Base-by-base conservation (phyloP, 2,329 filamentous ascomycete species). In the Cadophora sp. region DNA sequence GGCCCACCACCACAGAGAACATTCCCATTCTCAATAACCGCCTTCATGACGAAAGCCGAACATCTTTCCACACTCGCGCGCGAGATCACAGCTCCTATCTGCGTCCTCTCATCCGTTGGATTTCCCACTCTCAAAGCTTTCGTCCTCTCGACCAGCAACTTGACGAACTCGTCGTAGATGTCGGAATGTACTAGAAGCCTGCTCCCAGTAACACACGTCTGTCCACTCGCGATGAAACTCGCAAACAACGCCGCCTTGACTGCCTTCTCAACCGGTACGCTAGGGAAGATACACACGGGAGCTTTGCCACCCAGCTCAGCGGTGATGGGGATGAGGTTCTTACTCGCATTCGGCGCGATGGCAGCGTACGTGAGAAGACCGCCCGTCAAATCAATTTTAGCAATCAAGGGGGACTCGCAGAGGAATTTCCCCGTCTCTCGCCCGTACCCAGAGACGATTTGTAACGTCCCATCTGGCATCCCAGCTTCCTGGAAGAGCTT, bases 221-320 rank as follows among this genome's bases (percentile, higher is more conserved):
- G 84, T 0, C 85, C 85, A 65, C 82, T 84, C 0, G 83, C 83
- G 63, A 85, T 84, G 59, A 84, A 85, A 24, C 79, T 78, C 7
- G 79, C 80, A 66, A 81, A 81, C 8, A 79, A 41, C n/a, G 69
- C 69, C 1, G 68, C 88, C 71, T 90, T 84, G 47, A 90, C 88
- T 7, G 88, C 89, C 70, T 82, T 83, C 41, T 89, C 85, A 24
- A 91, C 73, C 53, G 88, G 83, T 5, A 86, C 87, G 71, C 90
- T 88, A 0, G 87, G 85, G 4, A 91, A 83, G 64, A 91, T 81
- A 58, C 91, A 80, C 64, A 88, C 81, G 0, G 89, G 88, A 27
- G 85, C 88, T 76, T 91, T 91, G 22, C 89, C 89, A 47, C 89
- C 89, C 0, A 91, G 82, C 76, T 91, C 89, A 84, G 91, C 89